Conservation (phyloP, 768 basidiomycete species). For the Aureoboletus auriporus region DNA sequence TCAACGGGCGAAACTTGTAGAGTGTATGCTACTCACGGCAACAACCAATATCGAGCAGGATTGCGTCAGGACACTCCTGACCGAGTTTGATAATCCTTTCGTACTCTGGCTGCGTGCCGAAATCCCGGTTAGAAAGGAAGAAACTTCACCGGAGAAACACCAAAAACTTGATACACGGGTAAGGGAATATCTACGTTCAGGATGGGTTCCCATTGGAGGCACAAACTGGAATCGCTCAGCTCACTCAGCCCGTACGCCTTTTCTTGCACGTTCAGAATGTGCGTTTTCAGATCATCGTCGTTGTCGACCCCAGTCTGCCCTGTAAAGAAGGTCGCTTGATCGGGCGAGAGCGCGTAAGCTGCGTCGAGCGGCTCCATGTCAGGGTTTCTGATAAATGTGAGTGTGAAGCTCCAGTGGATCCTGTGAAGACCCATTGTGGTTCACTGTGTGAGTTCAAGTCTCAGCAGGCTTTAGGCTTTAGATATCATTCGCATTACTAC, state of each 20-base stretch:
- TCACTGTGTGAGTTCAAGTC: no score
- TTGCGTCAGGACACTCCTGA: conserved; percentile 30
- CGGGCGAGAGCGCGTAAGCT: conserved; percentile 5
- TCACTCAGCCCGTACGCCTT: conserved; percentile 27
- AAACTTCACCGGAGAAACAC: conserved; percentile 18
- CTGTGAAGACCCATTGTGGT: neutral
- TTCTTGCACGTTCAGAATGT: conserved; percentile 30
- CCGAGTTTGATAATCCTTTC: conserved; percentile 32
- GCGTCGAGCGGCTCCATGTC: neutral
- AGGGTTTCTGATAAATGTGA: neutral
- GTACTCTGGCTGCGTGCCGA: conserved; percentile 15
- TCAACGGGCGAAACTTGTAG: neutral
- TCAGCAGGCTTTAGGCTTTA: no score
- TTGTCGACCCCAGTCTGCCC: conserved; percentile 25
- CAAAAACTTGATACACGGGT: conserved; percentile 25
- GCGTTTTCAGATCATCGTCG: conserved; percentile 23
- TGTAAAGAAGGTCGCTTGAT: conserved; percentile 26
- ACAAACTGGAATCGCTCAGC: no score
- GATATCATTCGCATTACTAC: no score
- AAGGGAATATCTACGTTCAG: conserved; percentile 22
- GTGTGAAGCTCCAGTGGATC: neutral
- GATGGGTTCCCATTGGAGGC: neutral
- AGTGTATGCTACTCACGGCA: conserved; percentile 32
- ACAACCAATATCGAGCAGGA: conserved; percentile 45
- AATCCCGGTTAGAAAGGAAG: neutral